These are phyloP conservation scores for Lactarius vividus DNA, from an alignment of 768 basidiomycete species.

Conservation along the genomic window DNA sequence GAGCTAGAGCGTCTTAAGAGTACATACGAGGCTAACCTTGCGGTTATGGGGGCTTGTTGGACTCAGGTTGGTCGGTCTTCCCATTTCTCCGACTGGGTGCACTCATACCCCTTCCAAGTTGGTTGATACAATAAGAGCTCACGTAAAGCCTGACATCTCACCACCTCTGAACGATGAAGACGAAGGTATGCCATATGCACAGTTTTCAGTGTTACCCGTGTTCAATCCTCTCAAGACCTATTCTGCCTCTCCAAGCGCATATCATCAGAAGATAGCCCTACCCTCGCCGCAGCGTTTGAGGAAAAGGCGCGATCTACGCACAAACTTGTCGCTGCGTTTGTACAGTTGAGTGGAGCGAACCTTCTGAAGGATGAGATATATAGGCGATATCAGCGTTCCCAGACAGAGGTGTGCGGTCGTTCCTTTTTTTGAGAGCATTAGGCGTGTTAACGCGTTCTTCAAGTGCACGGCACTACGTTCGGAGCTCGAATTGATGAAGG, in stretches of 20 bases:
- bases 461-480: conserved; percentile 60
- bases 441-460: conserved; percentile 16
- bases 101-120: conserved; percentile 42
- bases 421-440: not conserved
- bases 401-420: conserved; percentile 53
- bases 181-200: conserved; percentile 24
- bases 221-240: conserved; percentile 27
- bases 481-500: conserved; percentile 50
- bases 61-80: conserved; percentile 51
- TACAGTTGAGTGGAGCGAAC: conserved; percentile 41
- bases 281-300: conserved; percentile 44
- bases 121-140: conserved; percentile 59
- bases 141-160: conserved; percentile 53
- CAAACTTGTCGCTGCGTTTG: conserved; percentile 56
- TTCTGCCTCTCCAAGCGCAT: conserved; percentile 30
- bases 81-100: conserved; percentile 12
- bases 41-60: conserved; percentile 79
- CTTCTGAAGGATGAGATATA: conserved; percentile 42
- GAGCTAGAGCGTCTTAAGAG: conserved; percentile 64
- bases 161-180: conserved; percentile 38
- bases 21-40: conserved; percentile 66
- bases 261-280: conserved; percentile 27
- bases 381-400: conserved; percentile 49
- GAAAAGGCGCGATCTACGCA: conserved; percentile 57
- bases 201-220: conserved; percentile 11